Conservation (phyloP, 441 rosid genomes). For the Erodium moschatum region DNA sequence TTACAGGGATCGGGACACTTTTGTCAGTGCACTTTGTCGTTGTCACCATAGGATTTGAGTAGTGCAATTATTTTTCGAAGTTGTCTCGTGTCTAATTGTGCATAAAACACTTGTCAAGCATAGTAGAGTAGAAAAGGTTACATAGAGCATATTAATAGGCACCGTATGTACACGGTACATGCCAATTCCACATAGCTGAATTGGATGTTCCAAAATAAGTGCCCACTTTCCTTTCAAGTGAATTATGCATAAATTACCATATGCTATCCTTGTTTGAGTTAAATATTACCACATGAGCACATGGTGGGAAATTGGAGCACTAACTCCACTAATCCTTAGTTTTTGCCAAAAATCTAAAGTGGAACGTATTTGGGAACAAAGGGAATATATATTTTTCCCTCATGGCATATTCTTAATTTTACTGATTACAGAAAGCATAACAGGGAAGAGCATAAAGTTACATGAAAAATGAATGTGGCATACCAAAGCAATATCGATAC, state of each 20-base stretch:
- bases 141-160: not conserved
- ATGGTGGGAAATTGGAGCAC: not conserved
- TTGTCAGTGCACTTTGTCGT: not conserved
- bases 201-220: not conserved
- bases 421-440: conserved; percentile 17
- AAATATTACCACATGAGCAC: not conserved
- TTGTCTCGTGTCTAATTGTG: not conserved
- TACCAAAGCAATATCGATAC: conserved; percentile 98
- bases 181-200: not conserved
- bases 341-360: not conserved
- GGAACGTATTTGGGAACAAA: not conserved
- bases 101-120: not conserved
- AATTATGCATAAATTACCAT: not conserved
- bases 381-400: not conserved
- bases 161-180: not conserved
- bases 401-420: not conserved
- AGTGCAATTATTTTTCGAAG: not conserved
- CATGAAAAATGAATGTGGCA: not conserved
- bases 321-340: not conserved
- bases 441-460: conserved; percentile 10
- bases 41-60: not conserved
- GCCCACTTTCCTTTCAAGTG: not conserved
- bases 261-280: not conserved
- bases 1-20: not conserved
- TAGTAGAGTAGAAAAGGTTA: not conserved